Evolutionary conservation across 805 yeast genomes (phyloP), one percentile per base, ranked within the genome.

Genomic region (Starmera amethionina): DNA sequence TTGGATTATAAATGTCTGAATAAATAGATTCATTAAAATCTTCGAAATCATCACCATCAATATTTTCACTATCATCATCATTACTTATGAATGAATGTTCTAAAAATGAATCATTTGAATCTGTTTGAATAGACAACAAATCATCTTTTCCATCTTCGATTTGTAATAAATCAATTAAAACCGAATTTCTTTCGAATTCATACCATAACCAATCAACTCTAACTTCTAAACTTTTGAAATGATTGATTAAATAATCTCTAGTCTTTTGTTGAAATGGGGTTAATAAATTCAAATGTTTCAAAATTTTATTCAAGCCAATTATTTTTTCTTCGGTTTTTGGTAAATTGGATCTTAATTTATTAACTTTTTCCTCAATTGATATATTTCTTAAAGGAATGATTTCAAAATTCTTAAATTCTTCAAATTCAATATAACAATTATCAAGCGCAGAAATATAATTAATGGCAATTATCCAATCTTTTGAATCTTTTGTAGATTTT

Each of bases 401-500:
- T 33, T 56, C 69, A 35, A 43, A 40, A 34, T 45, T 37, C 13
- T 36, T 27, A 25, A 34, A 30, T 6, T 30, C n/a, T 6, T 37
- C 40, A 11, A 41, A 38, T 32, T 48, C 60, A 48, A 60, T 38
- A 8, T 46, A 43, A 38, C 69, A 65, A 2, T 69, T 58, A 31
- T 66, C 67, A 40, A 74, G 54, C 0, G 79, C 65, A 1, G 78
- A 67, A 8, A 73, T 60, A 46, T 64, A 70, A 46, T 78, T 77
- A 49, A 78, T 73, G 8, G 72, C 56, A 30, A 62, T 64, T 32
- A 79, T 67, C 89, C 89, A 82, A 18, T 72, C 70, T n/a, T 58
- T 51, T 57, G 72, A 60, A 33, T 77, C 84, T 18, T 58, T 57
- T n/a, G 55, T 53, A 18, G 61, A 59, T 7, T 53, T 58, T 12